Evolutionary conservation across 139 green algal species (phyloP), one percentile per base, ranked within the genome.

Genomic region (Dunaliella primolecta): DNA sequence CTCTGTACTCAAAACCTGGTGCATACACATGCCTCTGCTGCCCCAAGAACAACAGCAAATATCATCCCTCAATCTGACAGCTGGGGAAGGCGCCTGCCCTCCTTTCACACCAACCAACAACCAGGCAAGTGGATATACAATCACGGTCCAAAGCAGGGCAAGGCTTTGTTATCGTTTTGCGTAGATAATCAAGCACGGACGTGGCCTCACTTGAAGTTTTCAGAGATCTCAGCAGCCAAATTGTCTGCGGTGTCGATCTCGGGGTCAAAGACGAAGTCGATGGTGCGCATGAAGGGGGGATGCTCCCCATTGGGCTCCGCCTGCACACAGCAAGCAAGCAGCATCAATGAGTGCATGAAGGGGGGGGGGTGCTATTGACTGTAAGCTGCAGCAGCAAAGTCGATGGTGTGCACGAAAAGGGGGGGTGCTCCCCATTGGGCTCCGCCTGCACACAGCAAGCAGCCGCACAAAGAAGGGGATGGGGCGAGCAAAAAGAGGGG

Each of bases 201-300:
- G n/a, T n/a, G n/a, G n/a, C n/a, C 46, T 64, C 15, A 64, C 46
- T 91, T 88, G 82, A 99, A 98, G 90, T 98, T 93, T 80, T 96
- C 91, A 29, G 91, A 91, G 85, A 99, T 98, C 89, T 99, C 97
- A 7, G 77, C 87, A 15, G 96, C 96, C 64, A 99, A 95, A 36
- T 93, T 95, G 75, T 98, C 94, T 15, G 96, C 90, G 1, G 95
- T 98, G 87, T 99, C 96, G 1, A 86, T 88, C 31, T 97, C 93
- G 20, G 94, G 93, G 84, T 98, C 93, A 87, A 98, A 99, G 20
- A 94, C 93, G 89, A 99, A 99, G 84, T 99, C 95, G n/a, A 99
- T 97, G 29, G 96, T 99, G 74, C 76, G 81, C 56, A 84, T 88
- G 88, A 72, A 92, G 85, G 33, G 87, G 15, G 46, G 46, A 15